phyloP scores from a whole-genome alignment of 169 alveolate genomes.

The Cryptosporidium baileyi region DNA sequence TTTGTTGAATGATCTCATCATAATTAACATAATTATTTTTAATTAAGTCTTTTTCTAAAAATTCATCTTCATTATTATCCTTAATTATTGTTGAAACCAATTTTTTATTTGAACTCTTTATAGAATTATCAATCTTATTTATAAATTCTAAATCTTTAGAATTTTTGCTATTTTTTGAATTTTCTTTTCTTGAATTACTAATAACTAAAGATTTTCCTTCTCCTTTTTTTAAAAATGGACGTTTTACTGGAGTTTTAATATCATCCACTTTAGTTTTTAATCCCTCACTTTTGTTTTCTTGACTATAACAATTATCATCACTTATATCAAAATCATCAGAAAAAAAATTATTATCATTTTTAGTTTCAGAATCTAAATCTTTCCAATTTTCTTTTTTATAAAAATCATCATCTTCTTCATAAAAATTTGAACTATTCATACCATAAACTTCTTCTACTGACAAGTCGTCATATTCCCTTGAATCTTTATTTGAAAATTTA shows the following conservation, averaged over 20 bases:
- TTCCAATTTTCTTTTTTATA: not conserved
- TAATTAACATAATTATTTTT: not conserved
- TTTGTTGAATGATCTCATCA: constrained; percentile 38
- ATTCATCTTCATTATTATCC: not conserved
- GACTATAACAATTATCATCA: not conserved
- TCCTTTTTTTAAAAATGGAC: constrained; percentile 48
- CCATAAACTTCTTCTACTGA: not conserved
- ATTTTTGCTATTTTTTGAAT: not conserved
- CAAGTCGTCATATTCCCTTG: not conserved
- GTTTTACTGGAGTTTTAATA: constrained; percentile 8
- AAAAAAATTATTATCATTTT: not conserved
- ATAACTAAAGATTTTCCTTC: constrained; percentile 62
- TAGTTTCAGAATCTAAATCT: not conserved
- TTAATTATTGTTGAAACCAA: not conserved
- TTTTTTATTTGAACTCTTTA: not conserved
- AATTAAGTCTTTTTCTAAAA: not conserved
- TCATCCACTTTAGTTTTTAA: no score
- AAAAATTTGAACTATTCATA: not conserved
- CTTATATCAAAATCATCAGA: not conserved
- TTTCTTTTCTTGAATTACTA: constrained; percentile 52
- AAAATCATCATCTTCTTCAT: not conserved
- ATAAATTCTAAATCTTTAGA: not conserved
- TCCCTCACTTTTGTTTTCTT: no score
- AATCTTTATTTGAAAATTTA: not conserved
- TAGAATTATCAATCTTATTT: not conserved